Evolutionary conservation across 1,284 basidiomycete species (phyloP), one percentile per base, ranked within the genome.

Genomic region (Erythrobasidium hasegawianum): DNA sequence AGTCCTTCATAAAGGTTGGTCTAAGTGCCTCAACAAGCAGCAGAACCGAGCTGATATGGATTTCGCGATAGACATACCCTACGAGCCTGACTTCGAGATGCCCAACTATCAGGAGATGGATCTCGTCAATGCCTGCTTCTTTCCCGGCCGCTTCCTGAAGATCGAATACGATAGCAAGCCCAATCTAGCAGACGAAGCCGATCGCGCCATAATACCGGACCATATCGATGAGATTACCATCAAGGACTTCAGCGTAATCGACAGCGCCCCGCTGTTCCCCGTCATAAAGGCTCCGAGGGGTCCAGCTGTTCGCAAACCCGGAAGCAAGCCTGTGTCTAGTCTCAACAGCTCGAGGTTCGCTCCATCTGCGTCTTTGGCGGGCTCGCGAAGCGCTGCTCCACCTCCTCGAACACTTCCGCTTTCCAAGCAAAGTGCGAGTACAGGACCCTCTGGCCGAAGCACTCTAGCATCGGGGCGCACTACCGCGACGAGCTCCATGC

Each of bases 71-170:
- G 62, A 50, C 22, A 22, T 57, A 16, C 62, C 62, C n/a, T 41
- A 57, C 13, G 33, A 58, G 10, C 56, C 56, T 1, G 53, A 55
- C 5, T 65, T 57, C 49, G 62, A 65, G 18, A 58, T 65, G 47
- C 62, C 62, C 18, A 26, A 65, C 47, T 65, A 65, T 38, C 39
- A 26, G n/a, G 20, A 49, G 9, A 22, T 65, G 55, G 62, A 53
- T 49, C 50, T 64, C 2, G 16, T 24, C 43, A n/a, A 7, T 24
- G 43, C 43, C 7, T 47, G 43, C 43, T 47, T 47, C 43, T 47
- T 47, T 14, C 43, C 43, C 14, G 43, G 43, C 43, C 43, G 43
- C 16, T 24, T 7, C 14, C 8, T 24, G 22, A n/a, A 18, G 5
- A 24, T 24, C 4, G 16, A n/a, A n/a, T n/a, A 18, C n/a, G 43